These are phyloP conservation scores for Sugiyamaella floridensis DNA, from an alignment of 805 yeast species.

Conservation along the genomic window DNA sequence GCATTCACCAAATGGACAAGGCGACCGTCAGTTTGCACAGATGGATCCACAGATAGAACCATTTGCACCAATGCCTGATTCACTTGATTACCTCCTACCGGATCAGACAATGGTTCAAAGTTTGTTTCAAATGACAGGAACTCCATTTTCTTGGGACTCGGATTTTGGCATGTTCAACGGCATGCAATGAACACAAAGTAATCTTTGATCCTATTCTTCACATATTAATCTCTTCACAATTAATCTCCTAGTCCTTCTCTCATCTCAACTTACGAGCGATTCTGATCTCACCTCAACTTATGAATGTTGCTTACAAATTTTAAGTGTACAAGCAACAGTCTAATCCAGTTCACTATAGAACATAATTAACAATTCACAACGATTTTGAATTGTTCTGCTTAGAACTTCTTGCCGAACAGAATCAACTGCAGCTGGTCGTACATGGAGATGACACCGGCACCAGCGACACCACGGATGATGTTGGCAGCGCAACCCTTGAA, in stretches of 20 bases:
- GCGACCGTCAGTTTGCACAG: no score
- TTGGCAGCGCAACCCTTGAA: conserved; percentile 99
- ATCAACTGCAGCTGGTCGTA: conserved; percentile 95
- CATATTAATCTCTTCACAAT: no score
- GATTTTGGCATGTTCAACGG: conserved; percentile 1
- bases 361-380: not conserved
- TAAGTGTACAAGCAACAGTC: not conserved
- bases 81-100: not conserved
- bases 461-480: conserved; percentile 99
- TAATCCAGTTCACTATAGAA: not conserved
- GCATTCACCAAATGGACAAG: not conserved
- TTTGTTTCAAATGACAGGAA: conserved; percentile 10
- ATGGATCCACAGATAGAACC: not conserved
- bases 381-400: conserved; percentile 9
- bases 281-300: no score
- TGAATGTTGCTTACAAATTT: not conserved
- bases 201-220: no score
- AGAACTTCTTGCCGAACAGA: conserved; percentile 91
- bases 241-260: no score
- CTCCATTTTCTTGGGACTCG: conserved; percentile 9
- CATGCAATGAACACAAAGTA: not conserved
- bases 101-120: conserved; percentile 11
- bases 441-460: conserved; percentile 98
- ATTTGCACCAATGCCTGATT: not conserved
- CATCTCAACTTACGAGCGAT: no score